Base-by-base conservation (phyloP, 2,329 filamentous ascomycete species). In the Paradendryphiella salina region DNA sequence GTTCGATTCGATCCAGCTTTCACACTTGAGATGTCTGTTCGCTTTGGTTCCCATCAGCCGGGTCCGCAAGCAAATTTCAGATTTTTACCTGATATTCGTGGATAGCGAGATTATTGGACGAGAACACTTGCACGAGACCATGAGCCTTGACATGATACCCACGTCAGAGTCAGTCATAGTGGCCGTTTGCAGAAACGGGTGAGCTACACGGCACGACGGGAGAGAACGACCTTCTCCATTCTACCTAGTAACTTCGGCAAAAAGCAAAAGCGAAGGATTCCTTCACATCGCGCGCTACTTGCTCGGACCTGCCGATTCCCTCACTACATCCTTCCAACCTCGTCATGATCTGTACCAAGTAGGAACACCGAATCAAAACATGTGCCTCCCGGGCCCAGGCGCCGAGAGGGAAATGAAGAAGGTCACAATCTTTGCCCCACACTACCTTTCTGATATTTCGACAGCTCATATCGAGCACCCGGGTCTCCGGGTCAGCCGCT, bases 401-500 rank as follows among this genome's bases (percentile, higher is more conserved):
- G 45, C 36, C 44, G 36, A 40, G 20, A 15, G 37, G 3, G 32
- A 10, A 13, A 41, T 35, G 18, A 26, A 7, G 9, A 23, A 8
- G 41, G 21, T 23, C 34, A 17, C 34, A 14, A 51, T 37, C 23
- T 17, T 17, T 47, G 37, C 34, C 34, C 28, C 48, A 46, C 48
- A 46, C 20, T 11, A 6, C 3, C 18, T 6, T 29, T 18, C 36
- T 33, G 29, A 18, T 13, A 33, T 26, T 21, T 29, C 6, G 14
- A 9, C 28, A 10, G 8, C 43, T 51, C 43, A 32, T 35, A 51
- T 41, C 15, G 39, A 10, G 23, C 31, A 31, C 15, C 36, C 48
- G 21, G 21, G 23, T 31, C 21, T 17, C 31, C 29, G 48, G 48
- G 15, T 46, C 18, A 20, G 33, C 43, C 43, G 32, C 18, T 43